A percentile compares a stretch with the other conserved stretches of the same genome.
Conservation (phyloP, 352 stramenopile genomes). For the Lagenidium giganteum region DNA sequence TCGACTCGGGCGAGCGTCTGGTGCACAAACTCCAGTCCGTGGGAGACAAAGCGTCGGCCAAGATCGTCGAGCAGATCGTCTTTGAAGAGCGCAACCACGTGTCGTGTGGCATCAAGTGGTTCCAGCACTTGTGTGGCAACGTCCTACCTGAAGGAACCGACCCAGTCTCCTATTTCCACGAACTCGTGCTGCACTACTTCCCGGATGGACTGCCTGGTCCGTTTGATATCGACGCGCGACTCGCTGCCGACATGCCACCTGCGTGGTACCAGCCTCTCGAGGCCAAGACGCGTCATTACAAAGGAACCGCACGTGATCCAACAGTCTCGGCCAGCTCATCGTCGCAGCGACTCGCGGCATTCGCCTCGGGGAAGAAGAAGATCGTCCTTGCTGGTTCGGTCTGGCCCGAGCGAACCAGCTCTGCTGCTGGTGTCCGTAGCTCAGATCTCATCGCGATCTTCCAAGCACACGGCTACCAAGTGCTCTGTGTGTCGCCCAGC, state of each 20-base stretch:
- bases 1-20: conserved; percentile 72
- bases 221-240: conserved; percentile 66
- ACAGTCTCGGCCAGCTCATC: conserved; percentile 1
- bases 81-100: conserved; percentile 77
- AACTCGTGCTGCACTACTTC: conserved; percentile 74
- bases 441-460: conserved; percentile 68
- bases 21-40: conserved; percentile 72
- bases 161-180: conserved; percentile 69
- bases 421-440: conserved; percentile 82
- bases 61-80: conserved; percentile 74
- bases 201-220: conserved; percentile 70
- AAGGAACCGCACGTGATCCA: neutral
- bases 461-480: conserved; percentile 52
- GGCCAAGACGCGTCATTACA: conserved; percentile 25
- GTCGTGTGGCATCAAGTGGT: conserved; percentile 77
- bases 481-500: conserved; percentile 76
- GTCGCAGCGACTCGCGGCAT: conserved; percentile 32
- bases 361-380: conserved; percentile 56
- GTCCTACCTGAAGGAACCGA: conserved; percentile 35
- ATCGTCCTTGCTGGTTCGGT: conserved; percentile 66
- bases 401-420: conserved; percentile 86
- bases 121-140: conserved; percentile 36
- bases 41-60: conserved; percentile 56
- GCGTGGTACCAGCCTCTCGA: conserved; percentile 75
- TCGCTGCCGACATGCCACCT: conserved; percentile 62